phyloP scores from a whole-genome alignment of 495 filamentous ascomycete genomes.

The Penicillium maclennaniae region DNA sequence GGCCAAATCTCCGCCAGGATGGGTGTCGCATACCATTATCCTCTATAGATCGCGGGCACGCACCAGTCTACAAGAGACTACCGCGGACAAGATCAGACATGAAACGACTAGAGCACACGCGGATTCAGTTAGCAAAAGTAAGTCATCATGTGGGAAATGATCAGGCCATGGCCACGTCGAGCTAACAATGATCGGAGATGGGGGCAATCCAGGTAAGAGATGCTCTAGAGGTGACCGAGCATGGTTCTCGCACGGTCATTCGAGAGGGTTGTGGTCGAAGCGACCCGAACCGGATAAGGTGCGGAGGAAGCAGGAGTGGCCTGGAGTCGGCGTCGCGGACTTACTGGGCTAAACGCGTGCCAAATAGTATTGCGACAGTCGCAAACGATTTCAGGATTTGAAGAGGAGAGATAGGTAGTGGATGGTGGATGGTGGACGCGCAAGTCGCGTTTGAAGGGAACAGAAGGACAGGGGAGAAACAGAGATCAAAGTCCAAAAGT shows the following conservation, averaged over 20 bases:
- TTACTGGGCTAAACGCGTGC: constrained; percentile 26
- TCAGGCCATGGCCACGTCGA: not conserved
- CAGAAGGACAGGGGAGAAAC: constrained; percentile 18
- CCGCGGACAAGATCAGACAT: constrained; percentile 17
- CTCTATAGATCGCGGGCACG: constrained; percentile 21
- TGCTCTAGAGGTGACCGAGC: not conserved
- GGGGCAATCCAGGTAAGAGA: not conserved
- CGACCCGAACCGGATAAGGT: not conserved
- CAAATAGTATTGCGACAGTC: not conserved
- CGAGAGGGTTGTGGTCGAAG: constrained; percentile 4
- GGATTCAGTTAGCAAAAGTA: constrained; percentile 12
- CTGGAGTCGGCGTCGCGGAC: constrained; percentile 9
- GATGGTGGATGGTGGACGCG: constrained; percentile 5
- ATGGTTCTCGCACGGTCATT: not conserved
- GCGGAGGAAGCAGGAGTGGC: constrained; percentile 1
- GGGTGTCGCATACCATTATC: constrained; percentile 37
- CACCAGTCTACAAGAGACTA: constrained; percentile 30
- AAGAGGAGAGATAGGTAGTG: not conserved
- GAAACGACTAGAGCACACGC: constrained; percentile 23
- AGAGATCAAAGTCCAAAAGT: constrained; percentile 29
- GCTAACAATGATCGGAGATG: not conserved
- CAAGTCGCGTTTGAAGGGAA: constrained; percentile 9
- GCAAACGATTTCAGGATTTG: not conserved
- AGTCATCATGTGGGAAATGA: not conserved
- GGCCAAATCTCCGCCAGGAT: not conserved